Evolutionary conservation across 2,329 filamentous ascomycete genomes (phyloP).

Genomic region (Aspergillus phoenicis): DNA sequence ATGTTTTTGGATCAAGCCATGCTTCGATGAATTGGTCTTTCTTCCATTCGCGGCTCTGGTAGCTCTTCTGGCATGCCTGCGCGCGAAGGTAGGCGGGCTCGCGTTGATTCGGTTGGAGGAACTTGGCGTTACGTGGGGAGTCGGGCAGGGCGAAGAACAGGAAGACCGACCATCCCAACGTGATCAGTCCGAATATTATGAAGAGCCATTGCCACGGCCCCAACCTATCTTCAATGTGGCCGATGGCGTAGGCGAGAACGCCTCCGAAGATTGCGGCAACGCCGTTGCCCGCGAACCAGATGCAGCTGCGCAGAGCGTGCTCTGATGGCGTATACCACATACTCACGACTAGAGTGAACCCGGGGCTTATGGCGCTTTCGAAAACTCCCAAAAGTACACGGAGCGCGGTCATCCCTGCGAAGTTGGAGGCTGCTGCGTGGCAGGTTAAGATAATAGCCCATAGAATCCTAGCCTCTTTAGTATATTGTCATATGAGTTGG

Average conservation of each 20-base stretch:
- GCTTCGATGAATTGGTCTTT: conserved; percentile 36
- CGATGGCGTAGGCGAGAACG: conserved; percentile 25
- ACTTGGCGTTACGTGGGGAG: conserved; percentile 14
- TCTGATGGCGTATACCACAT: conserved; percentile 32
- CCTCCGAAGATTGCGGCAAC: conserved; percentile 26
- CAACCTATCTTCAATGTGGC: conserved; percentile 2
- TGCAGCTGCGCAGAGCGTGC: conserved; percentile 27
- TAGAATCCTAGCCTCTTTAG: conserved; percentile 14
- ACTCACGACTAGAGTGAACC: conserved; percentile 36
- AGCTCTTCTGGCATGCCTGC: conserved; percentile 4
- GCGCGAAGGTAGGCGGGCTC: conserved; percentile 11
- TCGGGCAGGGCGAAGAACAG: conserved; percentile 16
- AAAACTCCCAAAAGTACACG: conserved; percentile 46
- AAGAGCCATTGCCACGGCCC: conserved; percentile 16
- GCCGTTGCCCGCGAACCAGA: conserved; percentile 30
- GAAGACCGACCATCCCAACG: conserved; percentile 11
- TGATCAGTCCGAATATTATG: conserved; percentile 21
- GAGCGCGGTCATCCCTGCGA: conserved; percentile 40
- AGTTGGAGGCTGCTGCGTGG: conserved; percentile 36
- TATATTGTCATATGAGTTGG: neutral
- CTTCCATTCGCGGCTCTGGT: conserved; percentile 13
- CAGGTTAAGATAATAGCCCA: conserved; percentile 36
- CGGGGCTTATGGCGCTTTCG: conserved; percentile 40
- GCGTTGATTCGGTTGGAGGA: conserved; percentile 14
- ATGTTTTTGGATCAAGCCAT: conserved; percentile 36